Evolutionary conservation across 2,329 filamentous ascomycete species (phyloP).

Genomic region (Trichoderma sp.): DNA sequence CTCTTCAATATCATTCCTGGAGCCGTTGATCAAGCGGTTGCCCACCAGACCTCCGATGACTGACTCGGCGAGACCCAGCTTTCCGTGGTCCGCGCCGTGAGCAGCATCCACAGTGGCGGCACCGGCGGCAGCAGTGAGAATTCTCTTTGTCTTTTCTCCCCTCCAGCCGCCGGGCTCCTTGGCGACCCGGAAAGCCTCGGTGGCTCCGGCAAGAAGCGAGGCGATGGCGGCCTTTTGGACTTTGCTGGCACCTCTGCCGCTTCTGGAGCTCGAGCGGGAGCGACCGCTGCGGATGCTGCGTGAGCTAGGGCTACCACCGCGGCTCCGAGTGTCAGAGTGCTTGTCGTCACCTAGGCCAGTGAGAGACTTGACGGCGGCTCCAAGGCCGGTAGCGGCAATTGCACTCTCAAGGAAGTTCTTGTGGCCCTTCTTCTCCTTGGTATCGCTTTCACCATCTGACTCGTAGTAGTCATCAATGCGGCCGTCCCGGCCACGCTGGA

Average conservation of each 20-base stretch:
- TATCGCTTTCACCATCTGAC: slow-evolving; percentile 49
- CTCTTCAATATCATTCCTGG: slow-evolving; percentile 63
- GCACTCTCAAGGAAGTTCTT: slow-evolving; percentile 64
- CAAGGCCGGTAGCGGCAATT: slow-evolving; percentile 59
- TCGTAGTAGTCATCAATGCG: slow-evolving; percentile 54
- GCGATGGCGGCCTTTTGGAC: slow-evolving; percentile 87
- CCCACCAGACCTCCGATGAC: slow-evolving; percentile 85
- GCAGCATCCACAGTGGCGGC: slow-evolving; percentile 83
- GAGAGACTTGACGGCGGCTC: slow-evolving; percentile 58
- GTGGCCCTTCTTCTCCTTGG: slow-evolving; percentile 57
- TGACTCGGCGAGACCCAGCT: slow-evolving; percentile 79
- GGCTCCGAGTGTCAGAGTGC: slow-evolving; percentile 44
- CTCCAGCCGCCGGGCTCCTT: slow-evolving; percentile 88
- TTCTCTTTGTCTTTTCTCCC: slow-evolving; percentile 85
- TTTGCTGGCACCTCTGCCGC: slow-evolving; percentile 51
- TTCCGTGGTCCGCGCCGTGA: slow-evolving; percentile 71
- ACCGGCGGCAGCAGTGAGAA: slow-evolving; percentile 81
- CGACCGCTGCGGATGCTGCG: slow-evolving; percentile 54
- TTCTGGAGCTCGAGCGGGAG: slow-evolving; percentile 45
- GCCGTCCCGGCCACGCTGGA: slow-evolving; percentile 54
- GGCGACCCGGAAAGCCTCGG: slow-evolving; percentile 86
- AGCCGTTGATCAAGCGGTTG: slow-evolving; percentile 81
- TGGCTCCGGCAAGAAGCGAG: slow-evolving; percentile 82
- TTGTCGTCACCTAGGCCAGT: slow-evolving; percentile 48
- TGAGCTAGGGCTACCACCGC: slow-evolving; percentile 45